Conservation (phyloP, 2,329 filamentous ascomycete genomes). For the Fusarium subtropicale region DNA sequence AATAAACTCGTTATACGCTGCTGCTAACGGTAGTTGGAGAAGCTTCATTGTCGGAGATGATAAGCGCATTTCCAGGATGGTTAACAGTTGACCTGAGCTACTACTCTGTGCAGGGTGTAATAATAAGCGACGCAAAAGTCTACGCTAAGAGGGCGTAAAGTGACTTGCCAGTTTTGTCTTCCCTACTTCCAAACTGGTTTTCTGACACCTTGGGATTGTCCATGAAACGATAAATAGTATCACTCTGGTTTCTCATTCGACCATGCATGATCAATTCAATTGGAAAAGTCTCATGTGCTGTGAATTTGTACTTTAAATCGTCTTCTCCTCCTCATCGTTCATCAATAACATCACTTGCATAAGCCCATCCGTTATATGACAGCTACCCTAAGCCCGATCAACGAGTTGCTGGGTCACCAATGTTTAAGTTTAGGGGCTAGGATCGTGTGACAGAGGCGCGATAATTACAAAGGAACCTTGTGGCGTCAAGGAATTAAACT, state of each 20-base stretch:
- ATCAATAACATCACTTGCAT: constrained; percentile 13
- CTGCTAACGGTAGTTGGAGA: not conserved
- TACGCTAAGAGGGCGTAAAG: not conserved
- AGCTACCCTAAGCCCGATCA: constrained; percentile 1
- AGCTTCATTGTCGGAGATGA: not conserved
- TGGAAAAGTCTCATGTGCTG: not conserved
- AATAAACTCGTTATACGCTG: not conserved
- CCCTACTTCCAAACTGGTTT: not conserved
- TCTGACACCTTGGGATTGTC: not conserved
- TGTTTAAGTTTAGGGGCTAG: not conserved
- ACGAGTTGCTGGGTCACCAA: not conserved
- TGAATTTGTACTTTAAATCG: not conserved
- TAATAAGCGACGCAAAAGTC: not conserved
- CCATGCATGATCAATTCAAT: not conserved
- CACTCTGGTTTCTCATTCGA: not conserved
- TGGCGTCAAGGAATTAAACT: constrained; percentile 26
- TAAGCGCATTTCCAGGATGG: not conserved
- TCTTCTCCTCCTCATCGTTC: not conserved
- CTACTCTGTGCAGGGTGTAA: not conserved
- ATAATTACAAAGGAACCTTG: not conserved
- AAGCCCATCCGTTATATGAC: not conserved
- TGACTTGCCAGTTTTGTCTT: not conserved
- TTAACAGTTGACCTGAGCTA: not conserved
- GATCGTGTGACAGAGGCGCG: not conserved
- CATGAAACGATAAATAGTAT: not conserved